Evolutionary conservation across 2,329 filamentous ascomycete species (phyloP).

Genomic region (Blastomyces parvus): DNA sequence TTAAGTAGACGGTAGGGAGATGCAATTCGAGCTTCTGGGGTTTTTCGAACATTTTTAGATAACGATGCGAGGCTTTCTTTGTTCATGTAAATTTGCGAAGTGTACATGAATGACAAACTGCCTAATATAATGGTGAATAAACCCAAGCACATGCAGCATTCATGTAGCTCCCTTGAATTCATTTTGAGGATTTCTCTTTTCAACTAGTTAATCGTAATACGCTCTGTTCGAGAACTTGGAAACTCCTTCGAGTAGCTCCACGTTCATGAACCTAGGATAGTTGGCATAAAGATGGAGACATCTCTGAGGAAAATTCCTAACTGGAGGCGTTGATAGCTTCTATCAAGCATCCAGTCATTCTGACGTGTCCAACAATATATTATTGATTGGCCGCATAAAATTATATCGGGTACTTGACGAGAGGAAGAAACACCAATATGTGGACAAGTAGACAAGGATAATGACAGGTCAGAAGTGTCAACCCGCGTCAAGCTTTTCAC

Average conservation of each 20-base stretch:
- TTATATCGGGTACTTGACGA: neutral
- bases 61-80: neutral
- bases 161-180: neutral
- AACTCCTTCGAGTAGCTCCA: neutral
- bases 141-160: neutral
- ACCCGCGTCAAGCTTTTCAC: constrained; percentile 40
- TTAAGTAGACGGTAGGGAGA: neutral
- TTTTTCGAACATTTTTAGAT: neutral
- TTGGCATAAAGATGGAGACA: constrained; percentile 43
- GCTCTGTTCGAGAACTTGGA: neutral
- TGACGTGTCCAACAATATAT: constrained; percentile 36
- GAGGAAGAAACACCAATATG: constrained; percentile 39
- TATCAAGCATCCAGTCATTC: constrained; percentile 38
- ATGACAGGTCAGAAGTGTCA: constrained; percentile 45
- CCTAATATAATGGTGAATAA: neutral
- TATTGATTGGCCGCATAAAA: neutral
- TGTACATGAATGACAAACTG: neutral
- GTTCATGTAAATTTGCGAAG: neutral
- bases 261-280: constrained; percentile 22
- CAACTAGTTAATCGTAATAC: neutral
- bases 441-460: constrained; percentile 47
- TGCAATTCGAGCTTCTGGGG: neutral
- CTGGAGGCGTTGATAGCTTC: constrained; percentile 36
- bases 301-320: constrained; percentile 39
- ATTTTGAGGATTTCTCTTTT: neutral